These are phyloP conservation scores for Trichoderma asperellum DNA, from an alignment of 2,329 filamentous ascomycete species.

Conservation along the genomic window DNA sequence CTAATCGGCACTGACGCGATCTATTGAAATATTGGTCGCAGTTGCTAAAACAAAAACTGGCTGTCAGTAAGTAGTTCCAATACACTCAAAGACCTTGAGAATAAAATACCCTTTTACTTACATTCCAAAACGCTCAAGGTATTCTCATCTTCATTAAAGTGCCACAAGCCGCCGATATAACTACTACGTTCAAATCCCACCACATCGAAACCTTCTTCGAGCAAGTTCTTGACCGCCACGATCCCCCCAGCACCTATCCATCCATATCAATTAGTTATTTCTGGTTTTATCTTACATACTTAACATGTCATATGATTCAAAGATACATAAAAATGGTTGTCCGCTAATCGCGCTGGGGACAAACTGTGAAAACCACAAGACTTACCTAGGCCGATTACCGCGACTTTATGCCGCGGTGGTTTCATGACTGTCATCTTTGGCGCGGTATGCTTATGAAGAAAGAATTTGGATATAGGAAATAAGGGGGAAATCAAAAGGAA, in stretches of 20 bases:
- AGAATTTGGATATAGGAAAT: background rate
- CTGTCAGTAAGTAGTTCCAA: background rate
- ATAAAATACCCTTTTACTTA: conserved; percentile 32
- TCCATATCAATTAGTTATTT: conserved; percentile 15
- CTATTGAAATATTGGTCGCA: conserved; percentile 36
- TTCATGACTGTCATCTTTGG: background rate
- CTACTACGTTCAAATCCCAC: conserved; percentile 48
- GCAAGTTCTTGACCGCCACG: conserved; percentile 47
- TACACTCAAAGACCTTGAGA: background rate
- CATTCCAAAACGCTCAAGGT: conserved; percentile 43
- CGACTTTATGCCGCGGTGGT: conserved; percentile 29
- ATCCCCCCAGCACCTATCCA: conserved; percentile 43
- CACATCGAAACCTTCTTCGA: conserved; percentile 50
- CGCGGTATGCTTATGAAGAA: background rate
- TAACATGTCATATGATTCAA: background rate
- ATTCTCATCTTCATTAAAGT: conserved; percentile 43
- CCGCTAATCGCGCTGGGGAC: background rate
- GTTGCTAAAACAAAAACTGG: conserved; percentile 32
- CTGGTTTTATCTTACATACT: background rate
- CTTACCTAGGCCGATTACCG: conserved; percentile 39
- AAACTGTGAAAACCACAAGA: background rate
- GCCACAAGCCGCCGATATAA: conserved; percentile 50
- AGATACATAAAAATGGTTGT: background rate
- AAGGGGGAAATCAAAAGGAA: background rate
- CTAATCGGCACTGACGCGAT: conserved; percentile 29